phyloP scores from a whole-genome alignment of 192 early-diverging fungal species.

The Thamnidium elegans region DNA sequence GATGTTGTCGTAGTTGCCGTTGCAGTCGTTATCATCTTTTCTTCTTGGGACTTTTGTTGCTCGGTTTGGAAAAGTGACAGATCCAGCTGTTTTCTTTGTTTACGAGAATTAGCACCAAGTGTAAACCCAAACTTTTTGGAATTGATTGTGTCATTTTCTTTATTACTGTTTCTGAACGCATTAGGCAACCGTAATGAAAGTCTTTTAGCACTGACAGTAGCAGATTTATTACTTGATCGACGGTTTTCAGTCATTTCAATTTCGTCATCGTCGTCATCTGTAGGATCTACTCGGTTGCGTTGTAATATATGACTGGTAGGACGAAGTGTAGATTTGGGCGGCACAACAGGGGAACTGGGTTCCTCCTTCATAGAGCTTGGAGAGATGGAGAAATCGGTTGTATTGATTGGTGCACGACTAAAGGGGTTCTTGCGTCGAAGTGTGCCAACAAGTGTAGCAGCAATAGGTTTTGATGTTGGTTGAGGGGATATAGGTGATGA shows the following conservation, averaged over 20 bases:
- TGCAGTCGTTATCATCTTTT: background rate
- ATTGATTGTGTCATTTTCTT: constrained; percentile 1
- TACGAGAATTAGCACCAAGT: constrained; percentile 12
- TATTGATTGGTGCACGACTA: constrained; percentile 13
- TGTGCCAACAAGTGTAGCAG: constrained; percentile 20
- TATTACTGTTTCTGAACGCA: constrained; percentile 8
- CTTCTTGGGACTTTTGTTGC: background rate
- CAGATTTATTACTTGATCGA: background rate
- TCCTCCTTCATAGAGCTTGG: constrained; percentile 4
- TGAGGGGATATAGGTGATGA: background rate
- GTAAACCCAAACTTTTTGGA: constrained; percentile 24
- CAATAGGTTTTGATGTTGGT: background rate
- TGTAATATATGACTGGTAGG: constrained; percentile 16
- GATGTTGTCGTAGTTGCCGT: too few species aligned
- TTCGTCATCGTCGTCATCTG: background rate
- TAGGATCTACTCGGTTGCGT: constrained; percentile 23
- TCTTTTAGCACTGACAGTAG: constrained; percentile 8
- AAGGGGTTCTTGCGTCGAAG: constrained; percentile 33
- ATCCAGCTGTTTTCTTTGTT: constrained; percentile 28
- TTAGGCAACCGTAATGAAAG: constrained; percentile 29
- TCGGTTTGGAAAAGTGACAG: constrained; percentile 22
- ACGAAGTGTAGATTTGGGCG: constrained; percentile 25
- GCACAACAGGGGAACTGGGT: constrained; percentile 3
- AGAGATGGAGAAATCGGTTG: constrained; percentile 11
- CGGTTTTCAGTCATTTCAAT: background rate